Evolutionary conservation across 805 yeast genomes (phyloP), one percentile per base, ranked within the genome.

Genomic region (Candida sakaeoensis): DNA sequence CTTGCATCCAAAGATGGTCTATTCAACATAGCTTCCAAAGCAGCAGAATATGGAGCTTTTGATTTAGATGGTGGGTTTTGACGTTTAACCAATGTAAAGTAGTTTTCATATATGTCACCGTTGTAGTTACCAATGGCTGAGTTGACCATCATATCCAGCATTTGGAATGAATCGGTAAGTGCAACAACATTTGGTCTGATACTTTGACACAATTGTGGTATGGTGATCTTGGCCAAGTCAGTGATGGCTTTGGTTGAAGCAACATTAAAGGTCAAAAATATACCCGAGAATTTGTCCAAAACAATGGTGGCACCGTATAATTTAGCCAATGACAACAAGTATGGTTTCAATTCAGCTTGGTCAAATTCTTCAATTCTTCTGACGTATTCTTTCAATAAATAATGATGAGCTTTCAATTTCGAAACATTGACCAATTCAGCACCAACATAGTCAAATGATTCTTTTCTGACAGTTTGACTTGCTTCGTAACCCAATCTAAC

Each of bases 91-190:
- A 51, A 52, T 12, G 47, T 46, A 54, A 65, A 65, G 54, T 67
- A 68, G 56, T 68, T 68, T 49, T 67, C 68, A 48, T 68, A 68
- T 42, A 68, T 57, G 52, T 68, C 61, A 46, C 74, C 74, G 45
- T 68, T 60, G 53, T 61, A 68, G 43, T 57, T 57, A 37, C 71
- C 74, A 38, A 69, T 58, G 23, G 66, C 61, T 5, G 74, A 60
- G 55, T 67, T 65, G 40, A 68, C 54, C 48, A 68, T 43, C 65
- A 60, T 65, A 49, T 69, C 74, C 6, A 72, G 54, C 54, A 57
- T 58, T 57, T 63, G 65, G 66, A 69, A 68, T 14, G 73, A 55
- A 48, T 69, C 74, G 23, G 71, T 68, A 44, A 61, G 64, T 8
- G 68, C 61, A 42, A 69, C 55, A 33, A 56, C 65, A 43, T 64